phyloP scores from a whole-genome alignment of 306 rosid genomes.

The Glycine soja region DNA sequence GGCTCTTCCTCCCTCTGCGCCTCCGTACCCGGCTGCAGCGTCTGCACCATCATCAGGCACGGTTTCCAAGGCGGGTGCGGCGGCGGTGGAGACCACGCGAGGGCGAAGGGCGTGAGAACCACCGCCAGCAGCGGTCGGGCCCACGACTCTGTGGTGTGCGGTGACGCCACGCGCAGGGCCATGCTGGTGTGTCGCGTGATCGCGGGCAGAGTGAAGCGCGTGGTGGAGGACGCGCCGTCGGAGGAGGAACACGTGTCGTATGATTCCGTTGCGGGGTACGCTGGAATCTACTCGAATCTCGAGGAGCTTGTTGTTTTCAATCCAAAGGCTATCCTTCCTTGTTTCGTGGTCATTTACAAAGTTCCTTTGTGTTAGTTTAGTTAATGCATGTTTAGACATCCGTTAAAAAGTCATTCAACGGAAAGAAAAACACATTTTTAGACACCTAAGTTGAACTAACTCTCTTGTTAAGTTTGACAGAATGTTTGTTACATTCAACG shows the following conservation, averaged over 20 bases:
- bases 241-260: slow-evolving; percentile 67
- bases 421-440: no score
- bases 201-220: slow-evolving; percentile 83
- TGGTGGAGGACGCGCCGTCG: slow-evolving; percentile 57
- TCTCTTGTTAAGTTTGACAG: no score
- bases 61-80: slow-evolving; percentile 63
- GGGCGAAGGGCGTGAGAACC: slow-evolving; percentile 72
- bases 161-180: slow-evolving; percentile 60
- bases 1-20: slow-evolving; percentile 75
- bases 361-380: slow-evolving; percentile 45
- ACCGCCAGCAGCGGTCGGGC: slow-evolving; percentile 95
- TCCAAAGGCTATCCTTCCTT: slow-evolving; percentile 90
- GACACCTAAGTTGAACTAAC: no score
- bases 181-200: slow-evolving; percentile 97
- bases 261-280: slow-evolving; percentile 77
- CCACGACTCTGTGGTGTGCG: slow-evolving; percentile 64
- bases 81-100: background rate
- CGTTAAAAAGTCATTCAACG: no score
- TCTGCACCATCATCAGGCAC: slow-evolving; percentile 76
- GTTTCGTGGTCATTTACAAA: slow-evolving; percentile 88
- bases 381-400: no score
- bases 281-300: slow-evolving; percentile 79
- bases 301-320: slow-evolving; percentile 83
- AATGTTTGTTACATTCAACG: no score
- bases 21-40: slow-evolving; percentile 74